phyloP scores from a whole-genome alignment of 108 stramenopile genomes.

The Bacterosira constricta region DNA sequence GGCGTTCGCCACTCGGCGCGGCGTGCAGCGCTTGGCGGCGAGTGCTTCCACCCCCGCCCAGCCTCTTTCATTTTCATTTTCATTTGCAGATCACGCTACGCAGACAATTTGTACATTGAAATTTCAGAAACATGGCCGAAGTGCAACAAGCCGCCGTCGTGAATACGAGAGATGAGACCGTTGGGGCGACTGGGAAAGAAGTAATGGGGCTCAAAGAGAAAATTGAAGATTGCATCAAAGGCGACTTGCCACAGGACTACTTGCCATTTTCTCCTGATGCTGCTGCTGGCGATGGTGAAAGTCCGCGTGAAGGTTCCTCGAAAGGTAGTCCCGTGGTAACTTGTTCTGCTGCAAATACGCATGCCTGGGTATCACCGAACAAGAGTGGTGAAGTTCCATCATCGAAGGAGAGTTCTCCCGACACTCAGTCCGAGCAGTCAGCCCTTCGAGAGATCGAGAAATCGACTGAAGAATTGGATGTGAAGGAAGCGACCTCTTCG shows the following conservation, averaged over 20 bases:
- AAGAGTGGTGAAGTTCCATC: constrained; percentile 33
- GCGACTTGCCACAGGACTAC: neutral
- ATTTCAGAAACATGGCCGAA: constrained; percentile 5
- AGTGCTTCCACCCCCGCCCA: too few species aligned
- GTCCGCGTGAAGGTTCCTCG: neutral
- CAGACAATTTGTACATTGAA: too few species aligned
- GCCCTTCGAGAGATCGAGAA: constrained; percentile 8
- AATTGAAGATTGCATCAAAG: neutral
- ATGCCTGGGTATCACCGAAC: constrained; percentile 37
- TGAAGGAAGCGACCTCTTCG: neutral
- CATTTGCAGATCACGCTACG: too few species aligned
- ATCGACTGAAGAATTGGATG: neutral
- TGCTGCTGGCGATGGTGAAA: neutral
- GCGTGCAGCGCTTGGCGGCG: too few species aligned
- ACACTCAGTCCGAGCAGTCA: neutral
- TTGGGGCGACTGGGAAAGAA: too few species aligned
- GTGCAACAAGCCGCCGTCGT: neutral
- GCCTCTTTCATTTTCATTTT: too few species aligned
- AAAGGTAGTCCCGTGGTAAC: neutral
- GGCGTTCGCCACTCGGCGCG: too few species aligned
- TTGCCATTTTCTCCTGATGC: neutral
- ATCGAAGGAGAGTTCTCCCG: constrained; percentile 20
- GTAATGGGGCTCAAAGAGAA: neutral
- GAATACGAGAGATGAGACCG: too few species aligned
- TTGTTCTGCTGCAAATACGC: neutral